These are phyloP conservation scores for Fremontodendron californicum DNA, from an alignment of 345 rosid genomes.

Conservation along the genomic window DNA sequence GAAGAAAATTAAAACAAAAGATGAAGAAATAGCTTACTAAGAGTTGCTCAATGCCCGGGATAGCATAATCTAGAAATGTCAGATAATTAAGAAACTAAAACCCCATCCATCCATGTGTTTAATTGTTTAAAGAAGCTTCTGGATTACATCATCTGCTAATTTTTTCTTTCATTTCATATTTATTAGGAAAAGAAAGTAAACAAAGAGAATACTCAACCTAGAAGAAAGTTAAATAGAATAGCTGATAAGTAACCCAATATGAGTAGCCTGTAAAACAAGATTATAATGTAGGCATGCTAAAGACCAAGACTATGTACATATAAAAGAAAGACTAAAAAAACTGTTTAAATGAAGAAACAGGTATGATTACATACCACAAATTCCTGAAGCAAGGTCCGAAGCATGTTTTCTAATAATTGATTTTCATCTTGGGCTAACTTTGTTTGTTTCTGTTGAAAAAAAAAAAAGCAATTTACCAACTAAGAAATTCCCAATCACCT, in stretches of 20 bases:
- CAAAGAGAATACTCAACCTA: background rate
- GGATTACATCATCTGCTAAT: background rate
- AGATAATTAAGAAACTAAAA: background rate
- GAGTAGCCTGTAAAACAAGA: background rate
- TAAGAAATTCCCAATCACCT: background rate
- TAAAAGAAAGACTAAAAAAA: background rate
- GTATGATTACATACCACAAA: slow-evolving; percentile 57
- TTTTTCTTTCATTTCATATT: background rate
- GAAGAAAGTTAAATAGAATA: background rate
- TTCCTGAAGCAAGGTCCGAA: slow-evolving; percentile 75
- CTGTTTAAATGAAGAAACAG: background rate
- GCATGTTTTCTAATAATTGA: slow-evolving; percentile 88
- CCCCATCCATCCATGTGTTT: background rate
- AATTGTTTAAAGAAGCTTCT: background rate
- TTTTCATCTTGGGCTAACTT: slow-evolving; percentile 96
- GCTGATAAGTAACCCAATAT: background rate
- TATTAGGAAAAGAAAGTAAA: background rate
- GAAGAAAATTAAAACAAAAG: too few species aligned
- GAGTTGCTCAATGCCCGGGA: background rate
- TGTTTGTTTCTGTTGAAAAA: slow-evolving; percentile 60
- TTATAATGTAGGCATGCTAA: background rate
- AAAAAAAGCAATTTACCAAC: slow-evolving; percentile 8
- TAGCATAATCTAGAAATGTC: background rate
- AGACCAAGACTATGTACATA: background rate
- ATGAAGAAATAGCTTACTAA: background rate